These are phyloP conservation scores for Tetrahymena elliotti DNA, from an alignment of 73 alveolate species.

Conservation along the genomic window DNA sequence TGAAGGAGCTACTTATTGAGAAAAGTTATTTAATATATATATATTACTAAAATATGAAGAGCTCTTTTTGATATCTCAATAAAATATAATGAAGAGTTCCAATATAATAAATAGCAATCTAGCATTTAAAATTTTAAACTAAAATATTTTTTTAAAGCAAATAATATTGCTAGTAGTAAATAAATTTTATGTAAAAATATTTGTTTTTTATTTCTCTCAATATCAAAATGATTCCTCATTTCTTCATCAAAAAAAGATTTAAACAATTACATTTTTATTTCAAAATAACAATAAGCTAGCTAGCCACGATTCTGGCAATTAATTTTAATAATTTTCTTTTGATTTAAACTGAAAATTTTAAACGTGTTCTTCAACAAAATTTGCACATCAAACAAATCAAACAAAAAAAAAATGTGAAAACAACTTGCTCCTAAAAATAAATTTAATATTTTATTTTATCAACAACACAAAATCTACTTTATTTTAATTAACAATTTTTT, in stretches of 20 bases:
- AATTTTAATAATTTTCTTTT: too few species aligned
- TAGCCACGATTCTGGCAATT: too few species aligned
- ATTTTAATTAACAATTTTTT: too few species aligned
- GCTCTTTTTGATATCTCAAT: not conserved
- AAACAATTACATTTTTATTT: too few species aligned
- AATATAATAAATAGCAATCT: not conserved
- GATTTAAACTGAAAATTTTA: too few species aligned
- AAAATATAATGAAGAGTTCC: not conserved
- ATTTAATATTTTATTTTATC: too few species aligned
- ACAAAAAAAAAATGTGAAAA: not conserved
- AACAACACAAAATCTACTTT: too few species aligned
- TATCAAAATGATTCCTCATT: not conserved
- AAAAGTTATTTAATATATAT: not conserved
- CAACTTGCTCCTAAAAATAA: too few species aligned
- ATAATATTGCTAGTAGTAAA: not conserved
- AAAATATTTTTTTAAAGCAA: too few species aligned
- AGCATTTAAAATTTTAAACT: not conserved
- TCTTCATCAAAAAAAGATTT: too few species aligned
- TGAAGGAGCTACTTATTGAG: slow-evolving; percentile 63
- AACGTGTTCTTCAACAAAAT: not conserved
- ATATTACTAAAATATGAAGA: not conserved
- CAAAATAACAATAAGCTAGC: too few species aligned
- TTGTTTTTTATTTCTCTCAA: not conserved
- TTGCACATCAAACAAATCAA: not conserved
- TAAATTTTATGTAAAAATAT: not conserved